Conservation (phyloP, 768 basidiomycete species). For the Kwoniella newhampshirensis region DNA sequence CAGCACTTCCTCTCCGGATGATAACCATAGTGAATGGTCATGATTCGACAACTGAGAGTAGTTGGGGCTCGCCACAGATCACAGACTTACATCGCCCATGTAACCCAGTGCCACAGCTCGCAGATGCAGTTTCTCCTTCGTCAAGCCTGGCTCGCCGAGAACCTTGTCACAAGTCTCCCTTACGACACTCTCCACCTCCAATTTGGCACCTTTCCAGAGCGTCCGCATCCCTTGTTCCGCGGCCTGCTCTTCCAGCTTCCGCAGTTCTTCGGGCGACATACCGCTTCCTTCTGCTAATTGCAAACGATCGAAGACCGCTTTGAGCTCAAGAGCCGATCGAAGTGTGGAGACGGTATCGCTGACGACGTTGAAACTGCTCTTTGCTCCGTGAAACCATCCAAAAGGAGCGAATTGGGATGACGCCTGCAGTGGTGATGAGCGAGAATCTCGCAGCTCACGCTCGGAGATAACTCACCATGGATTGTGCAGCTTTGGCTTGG, state of each 20-base stretch:
- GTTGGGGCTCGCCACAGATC: background rate
- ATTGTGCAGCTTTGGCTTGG: slow-evolving; percentile 46
- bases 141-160: slow-evolving; percentile 44
- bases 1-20: background rate
- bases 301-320: slow-evolving; percentile 53
- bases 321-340: slow-evolving; percentile 52
- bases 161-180: slow-evolving; percentile 52
- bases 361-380: slow-evolving; percentile 48
- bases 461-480: slow-evolving; percentile 17
- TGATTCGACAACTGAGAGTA: background rate
- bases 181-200: slow-evolving; percentile 54
- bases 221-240: slow-evolving; percentile 53
- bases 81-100: slow-evolving; percentile 50
- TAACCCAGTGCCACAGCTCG: slow-evolving; percentile 48
- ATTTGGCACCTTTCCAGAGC: slow-evolving; percentile 54
- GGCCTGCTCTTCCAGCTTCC: slow-evolving; percentile 54
- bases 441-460: background rate
- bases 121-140: slow-evolving; percentile 48
- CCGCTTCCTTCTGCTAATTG: slow-evolving; percentile 53
- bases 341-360: slow-evolving; percentile 52
- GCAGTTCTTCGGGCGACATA: slow-evolving; percentile 47
- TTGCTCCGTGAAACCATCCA: slow-evolving; percentile 54
- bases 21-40: too few relatives aligned
- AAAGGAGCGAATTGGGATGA: slow-evolving; percentile 51
- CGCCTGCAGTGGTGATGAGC: slow-evolving; percentile 27